Evolutionary conservation across 2,329 filamentous ascomycete species (phyloP).

Genomic region (Tolypocladium inflatum): DNA sequence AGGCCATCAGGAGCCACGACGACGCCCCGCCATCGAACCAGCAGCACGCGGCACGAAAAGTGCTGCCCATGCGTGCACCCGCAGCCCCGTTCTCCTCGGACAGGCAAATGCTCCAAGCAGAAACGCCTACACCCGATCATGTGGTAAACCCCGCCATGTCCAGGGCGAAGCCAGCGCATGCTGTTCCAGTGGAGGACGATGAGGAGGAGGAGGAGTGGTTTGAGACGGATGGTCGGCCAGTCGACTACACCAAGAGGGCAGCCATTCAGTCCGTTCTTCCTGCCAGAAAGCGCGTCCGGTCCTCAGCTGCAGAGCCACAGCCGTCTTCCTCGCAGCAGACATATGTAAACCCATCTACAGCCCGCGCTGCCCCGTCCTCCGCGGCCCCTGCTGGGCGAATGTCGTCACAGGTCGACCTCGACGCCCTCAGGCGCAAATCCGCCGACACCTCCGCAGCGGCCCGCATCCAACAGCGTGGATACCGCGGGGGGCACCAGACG

Average conservation of each 20-base stretch:
- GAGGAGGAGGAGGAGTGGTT: not conserved
- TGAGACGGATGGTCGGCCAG: not conserved
- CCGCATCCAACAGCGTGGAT: not conserved
- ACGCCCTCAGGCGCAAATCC: not conserved
- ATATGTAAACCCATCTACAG: no score
- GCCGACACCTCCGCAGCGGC: not conserved
- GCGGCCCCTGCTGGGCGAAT: not conserved
- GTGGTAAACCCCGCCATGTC: not conserved
- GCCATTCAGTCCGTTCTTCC: not conserved
- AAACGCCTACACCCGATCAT: not conserved
- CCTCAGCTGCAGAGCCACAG: not conserved
- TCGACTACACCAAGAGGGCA: not conserved
- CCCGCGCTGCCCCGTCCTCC: not conserved
- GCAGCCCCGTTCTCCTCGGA: not conserved
- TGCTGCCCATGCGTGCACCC: not conserved
- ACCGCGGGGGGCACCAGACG: slow-evolving; percentile 7
- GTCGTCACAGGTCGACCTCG: not conserved
- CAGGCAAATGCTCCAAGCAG: not conserved
- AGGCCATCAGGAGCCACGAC: slow-evolving; percentile 8
- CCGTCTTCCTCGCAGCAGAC: not conserved
- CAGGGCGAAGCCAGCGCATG: not conserved
- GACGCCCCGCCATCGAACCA: slow-evolving; percentile 11
- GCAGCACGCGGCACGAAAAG: not conserved
- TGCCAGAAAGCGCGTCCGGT: not conserved
- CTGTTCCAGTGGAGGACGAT: fast-evolving